These are phyloP conservation scores for Tarenaya hassleriana DNA, from an alignment of 345 rosid species.

Conservation along the genomic window DNA sequence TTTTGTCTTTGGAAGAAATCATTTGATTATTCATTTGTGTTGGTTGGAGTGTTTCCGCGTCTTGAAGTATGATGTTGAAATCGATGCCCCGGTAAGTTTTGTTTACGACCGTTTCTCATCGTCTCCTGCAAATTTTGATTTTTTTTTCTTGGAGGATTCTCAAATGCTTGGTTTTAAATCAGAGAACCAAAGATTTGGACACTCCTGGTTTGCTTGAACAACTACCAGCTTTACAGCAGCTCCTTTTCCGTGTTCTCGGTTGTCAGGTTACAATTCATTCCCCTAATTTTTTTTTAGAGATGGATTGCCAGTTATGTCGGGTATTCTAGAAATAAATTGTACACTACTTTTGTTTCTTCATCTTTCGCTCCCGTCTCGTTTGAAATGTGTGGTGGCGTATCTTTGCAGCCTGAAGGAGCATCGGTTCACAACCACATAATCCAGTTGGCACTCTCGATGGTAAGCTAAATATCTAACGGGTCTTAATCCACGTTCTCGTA, in stretches of 20 bases:
- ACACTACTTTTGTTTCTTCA: not conserved
- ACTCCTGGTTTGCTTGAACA: constrained; percentile 83
- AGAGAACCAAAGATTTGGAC: constrained; percentile 91
- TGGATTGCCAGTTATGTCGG: constrained; percentile 4
- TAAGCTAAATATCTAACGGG: constrained; percentile 29
- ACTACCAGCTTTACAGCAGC: constrained; percentile 86
- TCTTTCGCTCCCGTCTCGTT: not conserved
- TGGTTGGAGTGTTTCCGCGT: constrained; percentile 85
- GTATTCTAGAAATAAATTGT: not conserved
- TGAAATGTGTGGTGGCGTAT: constrained; percentile 20
- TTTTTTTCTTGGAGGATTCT: not conserved
- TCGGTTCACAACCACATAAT: constrained; percentile 74
- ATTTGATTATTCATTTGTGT: too few relatives aligned
- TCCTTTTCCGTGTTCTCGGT: constrained; percentile 84
- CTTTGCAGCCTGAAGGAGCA: constrained; percentile 87
- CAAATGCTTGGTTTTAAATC: constrained; percentile 20
- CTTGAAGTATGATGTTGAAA: constrained; percentile 81
- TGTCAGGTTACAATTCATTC: constrained; percentile 58
- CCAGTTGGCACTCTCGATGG: constrained; percentile 84
- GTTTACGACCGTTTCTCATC: constrained; percentile 15
- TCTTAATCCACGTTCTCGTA: not conserved
- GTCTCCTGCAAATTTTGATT: constrained; percentile 4
- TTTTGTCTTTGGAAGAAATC: too few relatives aligned
- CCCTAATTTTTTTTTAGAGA: not conserved
- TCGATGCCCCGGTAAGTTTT: constrained; percentile 69